Percentiles rank a stretch among this genome's conserved stretches.
Conservation (phyloP, 768 basidiomycete genomes). For the Amanita pseudoporphyria region DNA sequence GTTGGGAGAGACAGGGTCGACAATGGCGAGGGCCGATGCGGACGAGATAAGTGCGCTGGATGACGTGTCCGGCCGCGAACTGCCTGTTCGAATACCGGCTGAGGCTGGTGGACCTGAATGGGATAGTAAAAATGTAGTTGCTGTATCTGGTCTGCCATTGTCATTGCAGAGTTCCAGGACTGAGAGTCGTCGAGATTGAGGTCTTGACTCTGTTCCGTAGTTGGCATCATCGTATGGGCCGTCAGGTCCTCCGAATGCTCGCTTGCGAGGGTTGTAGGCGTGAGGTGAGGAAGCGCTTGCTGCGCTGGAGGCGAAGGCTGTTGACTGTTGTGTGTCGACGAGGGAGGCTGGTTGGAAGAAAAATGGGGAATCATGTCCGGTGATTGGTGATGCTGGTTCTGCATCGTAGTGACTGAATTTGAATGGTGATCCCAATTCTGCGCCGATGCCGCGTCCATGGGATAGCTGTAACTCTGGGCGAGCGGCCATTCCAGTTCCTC, state of each 20-base stretch:
- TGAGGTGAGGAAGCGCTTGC: slow-evolving; percentile 15
- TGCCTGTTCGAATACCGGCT: slow-evolving; percentile 17
- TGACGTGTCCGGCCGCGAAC: slow-evolving; percentile 35
- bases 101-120: slow-evolving; percentile 21
- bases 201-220: slow-evolving; percentile 66
- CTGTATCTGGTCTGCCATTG: slow-evolving; percentile 18
- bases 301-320: slow-evolving; percentile 21
- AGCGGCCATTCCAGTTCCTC: slow-evolving; percentile 45
- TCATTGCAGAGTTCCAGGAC: slow-evolving; percentile 90
- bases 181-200: slow-evolving; percentile 70
- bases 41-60: slow-evolving; percentile 33
- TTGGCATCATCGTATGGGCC: slow-evolving; percentile 32
- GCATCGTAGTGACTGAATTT: slow-evolving; percentile 10
- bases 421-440: slow-evolving; percentile 8
- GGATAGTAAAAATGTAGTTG: slow-evolving; percentile 19
- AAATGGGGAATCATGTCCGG: slow-evolving; percentile 50
- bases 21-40: slow-evolving; percentile 40
- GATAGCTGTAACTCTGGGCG: slow-evolving; percentile 26
- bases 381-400: slow-evolving; percentile 14
- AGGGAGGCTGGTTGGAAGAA: slow-evolving; percentile 39
- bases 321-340: slow-evolving; percentile 16
- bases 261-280: slow-evolving; percentile 43
- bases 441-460: slow-evolving; percentile 24
- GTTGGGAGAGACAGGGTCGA: slow-evolving; percentile 28
- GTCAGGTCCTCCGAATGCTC: slow-evolving; percentile 53